Evolutionary conservation across 179 eudicot genomes (phyloP).

Genomic region (Corrigiola litoralis): DNA sequence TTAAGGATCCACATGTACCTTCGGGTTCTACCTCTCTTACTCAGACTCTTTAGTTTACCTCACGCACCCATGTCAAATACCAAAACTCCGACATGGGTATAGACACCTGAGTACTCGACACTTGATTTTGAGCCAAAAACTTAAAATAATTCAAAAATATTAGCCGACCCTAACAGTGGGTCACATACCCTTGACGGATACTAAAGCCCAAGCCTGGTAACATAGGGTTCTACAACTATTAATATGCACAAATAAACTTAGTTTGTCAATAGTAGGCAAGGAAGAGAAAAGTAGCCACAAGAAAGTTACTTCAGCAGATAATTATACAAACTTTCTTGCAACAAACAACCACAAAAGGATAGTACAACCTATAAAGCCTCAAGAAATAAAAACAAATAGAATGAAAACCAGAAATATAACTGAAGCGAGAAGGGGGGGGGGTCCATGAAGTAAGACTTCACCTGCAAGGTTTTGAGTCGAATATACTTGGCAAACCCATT

Average conservation of each 20-base stretch:
- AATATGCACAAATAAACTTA: too few relatives aligned
- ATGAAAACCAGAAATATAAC: too few relatives aligned
- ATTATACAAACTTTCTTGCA: too few relatives aligned
- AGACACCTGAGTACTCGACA: too few relatives aligned
- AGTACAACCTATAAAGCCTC: not conserved
- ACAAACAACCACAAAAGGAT: not conserved
- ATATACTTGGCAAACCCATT: constrained; percentile 72
- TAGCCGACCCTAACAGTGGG: too few relatives aligned
- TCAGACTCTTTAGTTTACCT: not conserved
- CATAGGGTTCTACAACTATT: too few relatives aligned
- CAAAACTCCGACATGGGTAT: not conserved
- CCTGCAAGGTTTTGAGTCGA: constrained; percentile 63
- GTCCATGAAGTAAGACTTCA: constrained; percentile 1
- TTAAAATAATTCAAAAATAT: too few relatives aligned
- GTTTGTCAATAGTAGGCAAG: too few relatives aligned
- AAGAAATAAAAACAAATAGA: not conserved
- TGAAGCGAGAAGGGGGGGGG: not conserved
- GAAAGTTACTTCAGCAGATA: not conserved
- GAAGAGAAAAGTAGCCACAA: not conserved
- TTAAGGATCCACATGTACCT: too few relatives aligned
- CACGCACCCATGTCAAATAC: not conserved
- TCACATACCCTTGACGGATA: too few relatives aligned
- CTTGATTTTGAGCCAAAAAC: too few relatives aligned
- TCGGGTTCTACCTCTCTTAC: not conserved
- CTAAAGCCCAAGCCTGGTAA: too few relatives aligned